Conservation (phyloP, 2,329 filamentous ascomycete species). For the Ophiosphaerella korrae region DNA sequence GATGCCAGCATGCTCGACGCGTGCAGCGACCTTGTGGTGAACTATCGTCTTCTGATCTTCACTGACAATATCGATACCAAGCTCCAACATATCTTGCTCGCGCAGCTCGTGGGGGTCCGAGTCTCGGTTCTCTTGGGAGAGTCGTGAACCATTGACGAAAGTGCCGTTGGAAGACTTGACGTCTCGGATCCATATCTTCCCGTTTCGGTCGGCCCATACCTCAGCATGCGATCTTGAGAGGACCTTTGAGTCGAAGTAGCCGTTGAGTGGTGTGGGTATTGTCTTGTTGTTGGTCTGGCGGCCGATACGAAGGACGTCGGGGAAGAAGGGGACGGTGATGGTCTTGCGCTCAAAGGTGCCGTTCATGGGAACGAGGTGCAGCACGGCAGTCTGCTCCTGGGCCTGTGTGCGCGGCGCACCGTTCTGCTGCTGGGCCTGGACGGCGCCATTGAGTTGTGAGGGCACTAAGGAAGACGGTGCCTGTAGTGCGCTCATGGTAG, state of each 20-base stretch:
- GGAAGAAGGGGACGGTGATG: constrained; percentile 88
- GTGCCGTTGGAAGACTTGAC: constrained; percentile 99
- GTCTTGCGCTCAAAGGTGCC: constrained; percentile 97
- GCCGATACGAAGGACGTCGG: constrained; percentile 93
- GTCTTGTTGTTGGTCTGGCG: constrained; percentile 98
- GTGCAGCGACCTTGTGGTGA: constrained; percentile 96
- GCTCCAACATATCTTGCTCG: constrained; percentile 87
- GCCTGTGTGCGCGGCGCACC: constrained; percentile 54
- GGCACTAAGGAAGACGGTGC: constrained; percentile 66
- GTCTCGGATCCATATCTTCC: constrained; percentile 94
- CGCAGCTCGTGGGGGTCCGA: constrained; percentile 94
- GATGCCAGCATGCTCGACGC: constrained; percentile 92
- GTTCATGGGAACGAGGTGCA: constrained; percentile 88
- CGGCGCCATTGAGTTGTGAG: constrained; percentile 71
- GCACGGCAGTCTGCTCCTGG: constrained; percentile 72
- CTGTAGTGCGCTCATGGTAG: constrained; percentile 67
- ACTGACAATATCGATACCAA: constrained; percentile 97
- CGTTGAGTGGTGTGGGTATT: constrained; percentile 85
- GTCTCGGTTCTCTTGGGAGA: constrained; percentile 94
- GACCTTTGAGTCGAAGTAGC: constrained; percentile 98
- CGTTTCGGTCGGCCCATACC: constrained; percentile 83
- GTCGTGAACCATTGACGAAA: constrained; percentile 88
- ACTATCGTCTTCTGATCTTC: constrained; percentile 99
- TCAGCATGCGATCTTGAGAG: constrained; percentile 95
- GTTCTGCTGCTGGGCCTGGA: constrained; percentile 63